Conservation (phyloP, 345 rosid genomes). For the Anastatica hierochuntica region DNA sequence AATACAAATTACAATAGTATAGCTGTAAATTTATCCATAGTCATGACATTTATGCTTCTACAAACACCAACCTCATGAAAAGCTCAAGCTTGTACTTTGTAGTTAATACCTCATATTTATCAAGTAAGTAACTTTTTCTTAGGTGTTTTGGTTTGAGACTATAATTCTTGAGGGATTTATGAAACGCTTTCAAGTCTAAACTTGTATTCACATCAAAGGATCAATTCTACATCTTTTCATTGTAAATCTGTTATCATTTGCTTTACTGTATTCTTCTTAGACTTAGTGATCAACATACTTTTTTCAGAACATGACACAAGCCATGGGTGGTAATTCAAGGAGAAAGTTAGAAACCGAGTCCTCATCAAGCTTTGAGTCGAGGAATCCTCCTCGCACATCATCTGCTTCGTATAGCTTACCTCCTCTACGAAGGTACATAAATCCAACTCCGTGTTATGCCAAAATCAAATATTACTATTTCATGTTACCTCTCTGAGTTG, state of each 20-base stretch:
- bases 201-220: too few species aligned
- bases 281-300: background rate
- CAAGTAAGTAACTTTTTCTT: too few species aligned
- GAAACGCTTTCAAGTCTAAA: too few species aligned
- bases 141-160: too few species aligned
- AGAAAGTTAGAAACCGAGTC: conserved; percentile 54
- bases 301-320: conserved; percentile 53
- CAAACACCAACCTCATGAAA: too few species aligned
- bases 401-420: conserved; percentile 87
- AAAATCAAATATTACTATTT: background rate
- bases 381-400: conserved; percentile 60
- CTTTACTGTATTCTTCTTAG: background rate
- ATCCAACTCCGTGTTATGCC: background rate
- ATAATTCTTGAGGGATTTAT: too few species aligned
- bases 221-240: background rate
- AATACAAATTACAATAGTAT: background rate
- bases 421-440: conserved; percentile 67
- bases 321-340: conserved; percentile 49
- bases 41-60: too few species aligned
- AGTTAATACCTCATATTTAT: too few species aligned
- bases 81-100: too few species aligned
- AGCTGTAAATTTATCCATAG: background rate
- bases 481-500: background rate
- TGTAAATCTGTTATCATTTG: background rate
- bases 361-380: conserved; percentile 45